These are phyloP conservation scores for Lycium ferocissimum DNA, from an alignment of 257 asterid species.

Conservation along the genomic window DNA sequence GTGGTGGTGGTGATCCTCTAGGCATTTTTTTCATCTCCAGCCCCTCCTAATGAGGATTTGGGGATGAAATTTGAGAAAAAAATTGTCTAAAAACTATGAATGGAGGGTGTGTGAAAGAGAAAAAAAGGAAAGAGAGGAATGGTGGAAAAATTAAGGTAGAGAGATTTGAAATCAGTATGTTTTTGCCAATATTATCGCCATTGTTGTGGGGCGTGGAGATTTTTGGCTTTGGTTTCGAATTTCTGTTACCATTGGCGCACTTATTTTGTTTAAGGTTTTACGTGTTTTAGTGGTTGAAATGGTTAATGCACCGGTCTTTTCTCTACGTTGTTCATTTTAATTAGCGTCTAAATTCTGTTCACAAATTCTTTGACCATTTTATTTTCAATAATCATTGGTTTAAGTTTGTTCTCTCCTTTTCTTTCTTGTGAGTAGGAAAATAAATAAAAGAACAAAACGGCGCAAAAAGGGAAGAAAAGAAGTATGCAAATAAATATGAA, in stretches of 20 bases:
- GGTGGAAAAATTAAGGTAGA: not conserved
- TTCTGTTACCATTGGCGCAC: slow-evolving; percentile 31
- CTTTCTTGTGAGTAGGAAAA: not conserved
- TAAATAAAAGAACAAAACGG: too few relatives aligned
- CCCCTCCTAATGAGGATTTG: slow-evolving; percentile 49
- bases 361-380: slow-evolving; percentile 23
- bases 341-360: not conserved
- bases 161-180: slow-evolving; percentile 24
- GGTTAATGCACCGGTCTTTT: not conserved
- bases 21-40: slow-evolving; percentile 56
- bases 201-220: slow-evolving; percentile 33
- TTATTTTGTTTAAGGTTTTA: not conserved
- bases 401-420: not conserved
- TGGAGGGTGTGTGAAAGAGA: not conserved
- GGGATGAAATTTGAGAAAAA: slow-evolving; percentile 25
- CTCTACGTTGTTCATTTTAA: not conserved
- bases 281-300: slow-evolving; percentile 4
- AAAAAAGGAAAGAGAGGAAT: slow-evolving; percentile 7
- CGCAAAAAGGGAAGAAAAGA: not conserved
- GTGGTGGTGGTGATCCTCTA: slow-evolving; percentile 31
- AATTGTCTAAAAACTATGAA: not conserved
- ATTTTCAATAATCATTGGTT: not conserved
- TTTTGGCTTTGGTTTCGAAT: not conserved
- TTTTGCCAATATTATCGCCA: slow-evolving; percentile 35
- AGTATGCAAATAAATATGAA: not conserved